Conservation (phyloP, 164 flowering plant species). For the Protea cynaroides region DNA sequence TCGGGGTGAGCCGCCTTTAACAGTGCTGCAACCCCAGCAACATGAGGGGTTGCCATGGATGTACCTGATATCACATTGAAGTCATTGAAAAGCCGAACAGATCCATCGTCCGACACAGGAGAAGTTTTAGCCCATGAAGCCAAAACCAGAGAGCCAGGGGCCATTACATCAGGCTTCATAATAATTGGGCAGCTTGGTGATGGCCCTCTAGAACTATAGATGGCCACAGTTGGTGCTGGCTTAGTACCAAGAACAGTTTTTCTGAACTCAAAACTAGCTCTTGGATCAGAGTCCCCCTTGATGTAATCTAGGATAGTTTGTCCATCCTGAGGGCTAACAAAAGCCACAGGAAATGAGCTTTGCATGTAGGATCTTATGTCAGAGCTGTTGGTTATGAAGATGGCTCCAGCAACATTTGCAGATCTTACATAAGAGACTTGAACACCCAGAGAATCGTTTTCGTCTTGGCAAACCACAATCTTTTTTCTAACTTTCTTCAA, state of each 20-base stretch:
- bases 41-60: conserved; percentile 76
- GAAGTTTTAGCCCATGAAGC: conserved; percentile 47
- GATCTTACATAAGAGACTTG: neutral
- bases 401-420: neutral
- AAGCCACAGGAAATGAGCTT: conserved; percentile 3
- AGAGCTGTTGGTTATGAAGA: neutral
- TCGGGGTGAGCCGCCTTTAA: conserved; percentile 50
- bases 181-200: conserved; percentile 34
- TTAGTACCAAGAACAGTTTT: conserved; percentile 6
- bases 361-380: neutral
- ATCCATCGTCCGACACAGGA: conserved; percentile 6
- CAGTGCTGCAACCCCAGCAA: conserved; percentile 57
- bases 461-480: too few species aligned
- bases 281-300: conserved; percentile 1
- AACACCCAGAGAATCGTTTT: neutral
- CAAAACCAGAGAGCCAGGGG: conserved; percentile 43
- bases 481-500: too few species aligned
- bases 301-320: conserved; percentile 6
- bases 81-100: conserved; percentile 18
- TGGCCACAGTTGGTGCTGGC: conserved; percentile 13
- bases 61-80: conserved; percentile 63
- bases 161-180: conserved; percentile 63
- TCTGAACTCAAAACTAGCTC: conserved; percentile 16
- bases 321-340: conserved; percentile 6
- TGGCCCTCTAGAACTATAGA: conserved; percentile 46